Base-by-base conservation (phyloP, 225 moss, liverwort and hornwort genomes). In the Bryoerythrophyllum caledonicum region DNA sequence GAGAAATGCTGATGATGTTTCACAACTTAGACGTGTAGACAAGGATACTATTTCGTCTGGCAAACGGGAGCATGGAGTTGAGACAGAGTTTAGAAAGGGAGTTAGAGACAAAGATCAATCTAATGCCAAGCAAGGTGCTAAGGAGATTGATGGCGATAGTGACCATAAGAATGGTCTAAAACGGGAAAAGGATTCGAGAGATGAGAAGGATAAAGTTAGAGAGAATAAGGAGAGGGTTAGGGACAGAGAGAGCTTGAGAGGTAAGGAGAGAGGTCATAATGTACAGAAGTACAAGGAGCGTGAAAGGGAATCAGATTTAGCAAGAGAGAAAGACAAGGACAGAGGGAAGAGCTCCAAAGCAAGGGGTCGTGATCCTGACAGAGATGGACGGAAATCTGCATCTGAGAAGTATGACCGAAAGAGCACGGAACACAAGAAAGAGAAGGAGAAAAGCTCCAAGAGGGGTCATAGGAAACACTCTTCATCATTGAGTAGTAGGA, bases 401-500 rank as follows among this genome's bases (percentile, higher is more conserved):
- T 86, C 80, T 72, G 92, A 90, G 25, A 87, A 86, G 67, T 57
- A 74, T 60, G 89, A 89, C 65, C 85, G 90, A 67, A 90, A 82
- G 80, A 85, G 76, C 75, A 65, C 84, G 60, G 95, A 93, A 26
- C 81, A 65, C 53, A 89, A 73, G 73, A 93, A 85, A 74, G 81
- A 78, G 64, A 84, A 78, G 28, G 91, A 92, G 41, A 83, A 75
- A 26, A 77, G 79, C 61, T 79, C 63, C 48, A 91, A 76, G 80
- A 85, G 85, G 80, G 62, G 71, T 20, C 74, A 72, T n/a, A 91
- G 80, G 69, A 91, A 84, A 46, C 82, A 85, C 41, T 91, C 95
- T 65, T 89, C 93, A 14, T 99, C 99, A 65, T 70, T 81, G 37
- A 93, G 91, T 80, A 94, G 88, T 81, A 86, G 88, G 63, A 90